Evolutionary conservation across 1,284 basidiomycete genomes (phyloP), one percentile per base, ranked within the genome.

Genomic region (Stygiomarasmius scandens): DNA sequence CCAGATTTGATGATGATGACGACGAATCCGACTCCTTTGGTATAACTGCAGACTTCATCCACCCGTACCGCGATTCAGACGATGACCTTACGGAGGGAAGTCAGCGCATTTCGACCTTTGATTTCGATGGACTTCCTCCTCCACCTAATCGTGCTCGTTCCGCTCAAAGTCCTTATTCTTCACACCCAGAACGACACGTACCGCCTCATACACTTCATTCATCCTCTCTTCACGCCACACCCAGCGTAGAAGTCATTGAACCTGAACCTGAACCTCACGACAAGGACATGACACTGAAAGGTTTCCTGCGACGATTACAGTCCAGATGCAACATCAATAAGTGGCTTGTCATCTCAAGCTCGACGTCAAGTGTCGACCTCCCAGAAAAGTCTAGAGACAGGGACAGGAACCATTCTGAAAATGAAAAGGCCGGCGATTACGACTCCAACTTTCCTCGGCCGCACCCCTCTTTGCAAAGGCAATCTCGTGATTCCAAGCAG

Each of bases 31-130:
- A 66, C n/a, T 49, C 66, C 1, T 78, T 74, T 57, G 71, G 67
- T 20, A 68, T 74, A 10, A 86, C 84, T 0, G 85, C 85, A 11
- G 69, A 73, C 5, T 87, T 87, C 69, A 86, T 86, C 54, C 77
- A 78, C 58, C 74, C 80, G 10, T 86, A 79, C 63, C 75, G 78
- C 55, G 63, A 67, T 20, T 71, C 65, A 5, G 62, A 64, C 10
- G 68, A 77, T 55, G 74, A 76, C 19, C 23, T 47, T 9, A 71
- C 74, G 1, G 70, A 75, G 52, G 70, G 72, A 44, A 73, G 73
- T 44, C 82, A 83, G 61, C 69, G 69, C 8, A 67, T 82, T 3
- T 74, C 75, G 19, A 61, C 74, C 8, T 88, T 87, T 66, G 82
- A 87, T 66, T 87, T 88, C 55, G 83, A 86, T 60, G 76, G 79